A percentile compares a stretch with the other conserved stretches of the same genome.
phyloP scores from a whole-genome alignment of 805 yeast species.

The Pichia californica region DNA sequence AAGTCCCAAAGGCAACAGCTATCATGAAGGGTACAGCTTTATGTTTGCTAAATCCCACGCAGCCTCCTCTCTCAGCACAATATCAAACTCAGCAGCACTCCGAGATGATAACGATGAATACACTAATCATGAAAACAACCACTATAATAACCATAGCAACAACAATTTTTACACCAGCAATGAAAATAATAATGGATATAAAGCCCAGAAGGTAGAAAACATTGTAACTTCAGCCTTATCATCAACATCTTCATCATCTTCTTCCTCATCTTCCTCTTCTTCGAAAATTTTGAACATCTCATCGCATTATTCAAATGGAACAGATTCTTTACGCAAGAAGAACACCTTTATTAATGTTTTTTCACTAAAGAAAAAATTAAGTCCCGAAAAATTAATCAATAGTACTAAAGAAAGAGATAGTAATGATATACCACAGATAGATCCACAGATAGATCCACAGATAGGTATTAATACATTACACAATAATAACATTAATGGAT shows the following conservation, averaged over 20 bases:
- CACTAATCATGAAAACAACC: no score
- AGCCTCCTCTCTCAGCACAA: neutral
- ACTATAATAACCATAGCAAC: no score
- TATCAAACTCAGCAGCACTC: neutral
- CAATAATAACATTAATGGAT: no score
- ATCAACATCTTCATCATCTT: neutral
- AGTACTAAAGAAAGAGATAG: neutral
- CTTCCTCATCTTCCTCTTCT: neutral
- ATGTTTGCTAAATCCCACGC: neutral
- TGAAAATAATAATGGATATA: no score
- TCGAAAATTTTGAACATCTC: neutral
- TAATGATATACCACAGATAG: no score
- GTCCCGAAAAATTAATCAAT: neutral
- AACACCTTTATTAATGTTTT: slow-evolving; percentile 1
- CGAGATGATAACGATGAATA: slow-evolving; percentile 6
- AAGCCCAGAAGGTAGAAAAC: no score
- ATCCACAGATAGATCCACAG: no score
- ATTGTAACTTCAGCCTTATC: neutral
- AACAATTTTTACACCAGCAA: no score
- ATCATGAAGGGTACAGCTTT: neutral
- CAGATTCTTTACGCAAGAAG: neutral
- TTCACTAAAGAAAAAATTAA: neutral
- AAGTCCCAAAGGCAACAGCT: neutral
- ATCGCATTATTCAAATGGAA: neutral
- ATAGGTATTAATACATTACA: no score